Conservation (phyloP, 139 green algal species). For the Dunaliella primolecta region DNA sequence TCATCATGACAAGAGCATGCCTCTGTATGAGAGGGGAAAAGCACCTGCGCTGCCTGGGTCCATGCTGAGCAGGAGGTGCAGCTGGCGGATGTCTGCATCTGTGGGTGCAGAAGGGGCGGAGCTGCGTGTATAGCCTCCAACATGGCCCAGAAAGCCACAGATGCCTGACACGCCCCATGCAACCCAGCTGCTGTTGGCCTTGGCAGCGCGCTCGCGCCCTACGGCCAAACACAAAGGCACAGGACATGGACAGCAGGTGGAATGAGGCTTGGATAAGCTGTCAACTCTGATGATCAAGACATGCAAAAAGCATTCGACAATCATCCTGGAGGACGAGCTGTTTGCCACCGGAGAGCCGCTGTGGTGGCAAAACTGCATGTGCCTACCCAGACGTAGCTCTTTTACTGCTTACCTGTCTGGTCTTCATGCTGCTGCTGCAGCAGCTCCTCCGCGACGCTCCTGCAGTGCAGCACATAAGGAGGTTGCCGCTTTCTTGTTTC, state of each 20-base stretch:
- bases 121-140: neutral
- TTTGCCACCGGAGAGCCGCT: too few species aligned
- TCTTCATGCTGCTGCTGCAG: slow-evolving; percentile 3
- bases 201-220: neutral
- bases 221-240: too few species aligned
- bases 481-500: neutral
- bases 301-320: too few species aligned
- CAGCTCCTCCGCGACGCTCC: neutral
- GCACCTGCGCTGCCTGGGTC: neutral
- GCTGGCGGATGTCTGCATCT: slow-evolving; percentile 22
- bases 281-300: too few species aligned
- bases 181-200: slow-evolving; percentile 39
- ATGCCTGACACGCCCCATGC: slow-evolving; percentile 44
- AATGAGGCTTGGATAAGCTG: too few species aligned
- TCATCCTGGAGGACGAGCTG: too few species aligned
- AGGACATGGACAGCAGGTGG: too few species aligned
- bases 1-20: too few species aligned
- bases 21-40: too few species aligned
- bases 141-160: slow-evolving; percentile 33
- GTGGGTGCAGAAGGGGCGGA: neutral
- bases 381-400: too few species aligned
- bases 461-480: neutral
- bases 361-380: too few species aligned
- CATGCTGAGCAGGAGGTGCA: slow-evolving; percentile 21
- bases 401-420: neutral